These are phyloP conservation scores for Exophiala calicioides DNA, from an alignment of 2,329 filamentous ascomycete species.

Conservation along the genomic window DNA sequence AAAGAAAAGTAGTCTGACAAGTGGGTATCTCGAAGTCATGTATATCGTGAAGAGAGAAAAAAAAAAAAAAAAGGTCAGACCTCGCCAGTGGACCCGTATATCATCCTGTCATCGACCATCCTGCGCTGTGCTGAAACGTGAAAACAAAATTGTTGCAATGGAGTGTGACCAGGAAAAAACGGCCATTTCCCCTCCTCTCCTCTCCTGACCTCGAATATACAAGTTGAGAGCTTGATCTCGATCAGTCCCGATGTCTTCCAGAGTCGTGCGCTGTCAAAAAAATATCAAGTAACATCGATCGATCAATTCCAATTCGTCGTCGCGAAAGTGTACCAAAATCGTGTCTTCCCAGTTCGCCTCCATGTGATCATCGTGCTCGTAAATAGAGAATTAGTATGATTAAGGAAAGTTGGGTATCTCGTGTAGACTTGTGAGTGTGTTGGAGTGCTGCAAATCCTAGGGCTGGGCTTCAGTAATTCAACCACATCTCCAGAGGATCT, in stretches of 20 bases:
- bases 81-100: constrained; percentile 23
- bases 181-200: neutral
- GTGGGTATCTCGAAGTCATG: constrained; percentile 31
- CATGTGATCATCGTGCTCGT: constrained; percentile 23
- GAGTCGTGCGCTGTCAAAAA: constrained; percentile 1
- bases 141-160: constrained; percentile 10
- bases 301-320: too few species aligned
- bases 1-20: constrained; percentile 17
- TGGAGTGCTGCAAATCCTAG: constrained; percentile 9
- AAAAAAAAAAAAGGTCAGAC: constrained; percentile 15
- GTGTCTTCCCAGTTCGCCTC: constrained; percentile 17
- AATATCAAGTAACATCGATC: constrained; percentile 22
- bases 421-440: constrained; percentile 22
- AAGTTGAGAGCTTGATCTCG: too few species aligned
- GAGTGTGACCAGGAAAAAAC: constrained; percentile 2
- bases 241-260: too few species aligned
- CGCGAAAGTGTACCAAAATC: constrained; percentile 4
- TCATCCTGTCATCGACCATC: constrained; percentile 26
- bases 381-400: constrained; percentile 12
- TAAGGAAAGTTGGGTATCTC: constrained; percentile 20
- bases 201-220: constrained; percentile 1
- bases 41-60: constrained; percentile 30
- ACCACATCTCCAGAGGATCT: constrained; percentile 33
- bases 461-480: constrained; percentile 28
- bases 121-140: constrained; percentile 20